Conservation (phyloP, 1,139 yeast genomes). For the Hemisphaericaspora subhashii region DNA sequence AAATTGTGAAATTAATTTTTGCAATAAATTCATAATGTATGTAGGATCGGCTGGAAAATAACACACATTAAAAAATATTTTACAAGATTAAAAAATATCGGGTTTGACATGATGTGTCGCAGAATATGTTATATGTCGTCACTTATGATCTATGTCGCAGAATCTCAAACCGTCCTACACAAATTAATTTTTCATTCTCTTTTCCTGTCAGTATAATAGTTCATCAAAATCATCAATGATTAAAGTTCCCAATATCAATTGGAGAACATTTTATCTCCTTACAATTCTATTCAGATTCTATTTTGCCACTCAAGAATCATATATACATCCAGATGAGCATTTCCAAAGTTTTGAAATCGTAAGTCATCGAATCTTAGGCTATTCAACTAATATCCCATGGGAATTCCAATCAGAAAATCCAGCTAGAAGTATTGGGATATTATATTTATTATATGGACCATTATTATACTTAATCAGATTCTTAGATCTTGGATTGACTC, state of each 20-base stretch:
- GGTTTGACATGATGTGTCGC: conserved; percentile 1
- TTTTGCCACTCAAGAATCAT: conserved; percentile 71
- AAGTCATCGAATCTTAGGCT: conserved; percentile 48
- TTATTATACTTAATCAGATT: conserved; percentile 36
- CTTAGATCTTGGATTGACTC: conserved; percentile 28
- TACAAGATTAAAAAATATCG: no score
- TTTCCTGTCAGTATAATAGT: no score
- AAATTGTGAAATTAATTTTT: neutral
- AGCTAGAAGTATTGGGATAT: conserved; percentile 72
- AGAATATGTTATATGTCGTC: no score
- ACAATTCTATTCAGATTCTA: conserved; percentile 52
- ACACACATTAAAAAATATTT: no score
- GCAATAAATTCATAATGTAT: no score
- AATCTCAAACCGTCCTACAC: no score
- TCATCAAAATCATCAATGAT: neutral
- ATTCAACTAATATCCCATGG: conserved; percentile 73
- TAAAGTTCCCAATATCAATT: conserved; percentile 19
- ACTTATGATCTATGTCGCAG: no score
- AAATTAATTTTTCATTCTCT: neutral
- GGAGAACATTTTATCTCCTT: conserved; percentile 48
- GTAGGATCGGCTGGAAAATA: neutral
- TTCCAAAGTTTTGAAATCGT: conserved; percentile 84
- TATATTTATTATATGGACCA: conserved; percentile 73
- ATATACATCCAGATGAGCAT: conserved; percentile 97
- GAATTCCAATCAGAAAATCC: conserved; percentile 65